Evolutionary conservation across 306 rosid genomes (phyloP), one percentile per base, ranked within the genome.

Genomic region (Sicyos baderoa): DNA sequence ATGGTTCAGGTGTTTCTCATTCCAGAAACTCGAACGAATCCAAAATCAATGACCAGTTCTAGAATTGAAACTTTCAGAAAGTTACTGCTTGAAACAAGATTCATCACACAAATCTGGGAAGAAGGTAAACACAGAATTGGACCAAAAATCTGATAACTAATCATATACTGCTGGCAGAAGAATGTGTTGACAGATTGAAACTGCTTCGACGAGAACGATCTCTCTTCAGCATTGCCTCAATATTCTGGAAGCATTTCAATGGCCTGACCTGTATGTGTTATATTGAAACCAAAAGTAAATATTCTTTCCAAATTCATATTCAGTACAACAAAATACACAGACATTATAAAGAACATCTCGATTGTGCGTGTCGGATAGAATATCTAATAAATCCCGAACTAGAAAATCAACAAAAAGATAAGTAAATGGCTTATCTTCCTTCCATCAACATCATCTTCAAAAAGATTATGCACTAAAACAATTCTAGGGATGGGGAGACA

Each of bases 181-280:
- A 89, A 14, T 88, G 87, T 19, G 97, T 75, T 0, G 95, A 84
- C 47, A 91, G 60, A n/a, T 84, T 73, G 9, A 73, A 76, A 74
- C 91, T 81, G 83, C 86, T 72, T 45, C 7, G 54, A 66, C 76
- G 63, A 5, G 87, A 77, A 64, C 59, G 79, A 58, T 79, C 84
- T 79, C 81, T 87, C 86, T 81, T 87, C 79, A 91, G 61, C 69
- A 85, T 76, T 76, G 95, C 90, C 77, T 86, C 91, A 59, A 91
- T 74, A 75, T 87, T 89, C 74, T 72, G 89, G 73, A 92, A 92
- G 84, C 91, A 89, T 79, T 79, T 85, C 87, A 92, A 72, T 44
- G 96, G 91, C 74, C 81, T 79, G 73, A 92, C 96, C 98, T 92
- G 96, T 29, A 29, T 29, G 74, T 25, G 42, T 35, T 35, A 35